Evolutionary conservation across 208 protist genomes (phyloP), one percentile per base, ranked within the genome.

Genomic region (Crithidia bombi): DNA sequence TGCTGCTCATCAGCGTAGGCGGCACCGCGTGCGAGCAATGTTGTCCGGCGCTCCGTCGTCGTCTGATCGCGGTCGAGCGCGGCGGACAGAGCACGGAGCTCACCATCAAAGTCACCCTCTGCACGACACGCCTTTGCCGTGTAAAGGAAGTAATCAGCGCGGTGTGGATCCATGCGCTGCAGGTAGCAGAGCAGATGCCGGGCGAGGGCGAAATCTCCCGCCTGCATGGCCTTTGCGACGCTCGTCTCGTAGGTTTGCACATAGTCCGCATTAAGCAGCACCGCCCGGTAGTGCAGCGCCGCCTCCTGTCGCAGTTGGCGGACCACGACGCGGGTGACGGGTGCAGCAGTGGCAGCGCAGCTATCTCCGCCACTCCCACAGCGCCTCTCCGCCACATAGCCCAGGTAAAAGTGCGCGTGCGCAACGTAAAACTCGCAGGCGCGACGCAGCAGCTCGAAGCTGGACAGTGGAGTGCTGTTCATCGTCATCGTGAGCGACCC

Each of bases 321-420:
- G 12, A 30, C 41, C 32, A 59, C 70, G 23, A 38, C 71, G 25
- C 43, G 25, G 26, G 44, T 54, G 25, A 49, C 44, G n/a, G 50
- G 9, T 35, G 32, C 33, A 58, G 35, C 46, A 32, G 59, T 32
- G 39, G 41, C 46, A 54, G 28, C 30, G 26, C 32, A 25, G 35
- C 39, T 50, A 68, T 35, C 15, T 23, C 19, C 5, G 44, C 44
- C 14, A 19, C 44, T 49, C 38, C 14, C 10, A 14, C 38, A 43
- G 14, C 57, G 23, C 73, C 30, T 47, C 10, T 77, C 75, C 44
- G 64, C 78, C 26, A 91, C 69, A 57, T 81, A 79, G 39, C 91
- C 91, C 5, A 96, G 71, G 49, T 91, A 93, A 54, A 91, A 96
- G 72, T 93, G 78, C 0, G 91, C 88, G 65, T 96, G 87, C 7